Evolutionary conservation across 345 rosid genomes (phyloP), one percentile per base, ranked within the genome.

Genomic region (Barbarea vulgaris): DNA sequence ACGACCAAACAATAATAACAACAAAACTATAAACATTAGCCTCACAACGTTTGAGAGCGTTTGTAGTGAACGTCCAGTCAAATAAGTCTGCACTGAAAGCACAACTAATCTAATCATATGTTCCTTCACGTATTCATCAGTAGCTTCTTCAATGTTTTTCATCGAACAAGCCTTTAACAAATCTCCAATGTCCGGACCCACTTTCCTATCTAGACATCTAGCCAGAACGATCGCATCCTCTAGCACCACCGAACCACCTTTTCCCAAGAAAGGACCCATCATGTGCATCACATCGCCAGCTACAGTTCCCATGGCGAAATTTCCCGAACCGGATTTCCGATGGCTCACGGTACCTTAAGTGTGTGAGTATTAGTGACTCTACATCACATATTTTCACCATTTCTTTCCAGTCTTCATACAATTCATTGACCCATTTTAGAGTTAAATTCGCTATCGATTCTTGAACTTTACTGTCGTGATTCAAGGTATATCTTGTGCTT

Each of bases 201-300:
- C 3, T 51, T 82, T 78, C 44, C 5, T 66, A 39, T 84, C 74
- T 65, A 81, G 64, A 79, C 87, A 82, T 53, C 89, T 75, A 28
- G 84, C 86, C 3, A 88, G 75, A 61, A 87, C 88, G 3, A 85
- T 63, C 0, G 87, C 85, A 55, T 86, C 90, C 69, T 88, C 93
- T 18, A 85, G 42, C 0, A 81, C 80, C 0, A 85, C 83, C 0
- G 84, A 82, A 52, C 88, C 89, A 0, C 88, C 91, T 37, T 85
- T 88, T 44, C 80, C 87, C 1, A 84, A 47, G 71, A 82, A 84
- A 1, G 87, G 93, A 33, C 81, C 81, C 93, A 85, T 86, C 8
- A 74, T 72, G 11, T 85, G 91, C 86, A 86, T 74, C 1, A 85
- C 85, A 22, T 85, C 85, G 0, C 93, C 85, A 2, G 88, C 87